A percentile compares a stretch with the other conserved stretches of the same genome.
Conservation (phyloP, 331 rosid genomes). For the Cydonia oblonga region DNA sequence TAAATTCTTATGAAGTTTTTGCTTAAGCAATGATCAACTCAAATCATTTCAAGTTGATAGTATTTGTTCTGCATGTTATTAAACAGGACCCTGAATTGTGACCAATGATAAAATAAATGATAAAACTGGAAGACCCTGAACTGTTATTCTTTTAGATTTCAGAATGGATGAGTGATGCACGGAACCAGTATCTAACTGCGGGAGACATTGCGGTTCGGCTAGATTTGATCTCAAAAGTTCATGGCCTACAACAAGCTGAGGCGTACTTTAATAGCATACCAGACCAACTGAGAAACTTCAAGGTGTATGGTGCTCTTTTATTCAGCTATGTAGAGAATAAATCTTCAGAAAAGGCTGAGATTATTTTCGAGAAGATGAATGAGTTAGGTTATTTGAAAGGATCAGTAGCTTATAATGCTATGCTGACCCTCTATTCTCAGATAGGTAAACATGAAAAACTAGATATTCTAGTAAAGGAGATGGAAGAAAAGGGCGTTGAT, state of each 20-base stretch:
- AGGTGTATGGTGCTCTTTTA: constrained; percentile 46
- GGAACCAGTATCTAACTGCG: constrained; percentile 7
- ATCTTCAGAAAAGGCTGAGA: constrained; percentile 43
- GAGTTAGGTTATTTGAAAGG: constrained; percentile 8
- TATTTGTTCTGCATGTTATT: background rate
- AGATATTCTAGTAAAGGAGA: constrained; percentile 36
- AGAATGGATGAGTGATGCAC: constrained; percentile 42
- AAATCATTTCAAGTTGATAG: background rate
- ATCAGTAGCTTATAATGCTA: constrained; percentile 27
- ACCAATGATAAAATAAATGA: background rate
- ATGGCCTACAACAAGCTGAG: constrained; percentile 50
- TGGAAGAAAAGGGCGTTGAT: constrained; percentile 37
- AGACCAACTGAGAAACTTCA: constrained; percentile 20
- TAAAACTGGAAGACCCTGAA: background rate
- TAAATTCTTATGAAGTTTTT: background rate
- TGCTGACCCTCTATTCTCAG: constrained; percentile 52
- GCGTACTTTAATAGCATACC: constrained; percentile 32
- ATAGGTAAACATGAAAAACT: constrained; percentile 38
- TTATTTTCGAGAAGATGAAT: constrained; percentile 39
- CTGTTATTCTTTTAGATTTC: constrained; percentile 26
- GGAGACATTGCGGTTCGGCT: constrained; percentile 38
- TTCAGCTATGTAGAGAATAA: constrained; percentile 42
- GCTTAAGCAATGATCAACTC: background rate
- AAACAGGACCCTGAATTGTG: background rate
- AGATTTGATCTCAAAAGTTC: constrained; percentile 49